Base-by-base conservation (phyloP, 768 basidiomycete genomes). In the Pleurotus platypus region DNA sequence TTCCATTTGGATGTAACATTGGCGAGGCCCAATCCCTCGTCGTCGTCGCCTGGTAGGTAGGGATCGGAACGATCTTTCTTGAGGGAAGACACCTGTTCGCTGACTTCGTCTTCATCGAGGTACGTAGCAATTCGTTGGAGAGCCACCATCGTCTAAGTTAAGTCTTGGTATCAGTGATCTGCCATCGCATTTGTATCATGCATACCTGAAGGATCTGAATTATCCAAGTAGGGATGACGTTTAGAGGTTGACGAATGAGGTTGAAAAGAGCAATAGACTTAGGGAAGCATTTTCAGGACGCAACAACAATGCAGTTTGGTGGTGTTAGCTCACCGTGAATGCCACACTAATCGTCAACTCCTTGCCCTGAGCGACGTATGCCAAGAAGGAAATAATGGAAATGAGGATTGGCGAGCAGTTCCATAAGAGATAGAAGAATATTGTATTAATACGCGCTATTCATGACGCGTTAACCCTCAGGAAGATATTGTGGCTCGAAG, bases 211-310 rank as follows among this genome's bases (percentile, higher is more conserved):
- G 76, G 20, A 94, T 75, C 48, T 90, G 84, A 6, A 94, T 87
- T 46, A 90, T 82, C 78, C 84, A 93, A 6, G 82, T 75, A 0
- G 93, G 93, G 48, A 96, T 85, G 26, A 90, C 79, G 62, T 90
- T 90, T 46, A 94, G 72, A 0, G 93, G 55, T 56, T 56, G 55
- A 80, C 84, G 80, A 63, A 97, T 78, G 94, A 97, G 94, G 46
- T 78, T 78, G 70, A 96, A 96, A 43, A 96, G 69, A 0, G 92
- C 82, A 37, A 97, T 89, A 0, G 92, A 77, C 82, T 87, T 49
- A 2, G 16, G 56, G 38, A 0, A 35, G 30, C 30, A 1, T 3
- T 18, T 49, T 24, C 39, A 59, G 30, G 37, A 15, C 30, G 37
- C 15, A 56, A 12, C 15, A 11, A 5, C 16, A 37, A 1, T n/a